Evolutionary conservation across 1,139 yeast species (phyloP).

Genomic region (Hyphopichia pseudoburtonii): DNA sequence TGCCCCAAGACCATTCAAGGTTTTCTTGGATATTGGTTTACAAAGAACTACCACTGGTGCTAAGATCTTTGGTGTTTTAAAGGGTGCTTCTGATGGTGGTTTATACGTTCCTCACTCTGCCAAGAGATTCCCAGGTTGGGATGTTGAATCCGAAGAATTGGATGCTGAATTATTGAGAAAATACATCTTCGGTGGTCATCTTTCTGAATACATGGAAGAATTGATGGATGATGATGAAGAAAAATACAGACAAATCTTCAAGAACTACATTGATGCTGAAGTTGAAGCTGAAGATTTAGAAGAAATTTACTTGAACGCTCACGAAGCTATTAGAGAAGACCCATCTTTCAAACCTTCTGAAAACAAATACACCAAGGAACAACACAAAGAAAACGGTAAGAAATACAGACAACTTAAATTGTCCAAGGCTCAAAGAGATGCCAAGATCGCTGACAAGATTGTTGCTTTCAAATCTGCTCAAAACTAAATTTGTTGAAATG

Average conservation of each 20-base stretch:
- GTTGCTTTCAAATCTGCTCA: conserved; percentile 68
- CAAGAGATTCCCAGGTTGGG: conserved; percentile 99
- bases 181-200: conserved; percentile 99
- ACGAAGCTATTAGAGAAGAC: conserved; percentile 93
- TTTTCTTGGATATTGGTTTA: conserved; percentile 98
- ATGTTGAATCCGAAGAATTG: conserved; percentile 96
- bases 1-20: conserved; percentile 99
- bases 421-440: conserved; percentile 89
- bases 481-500: conserved; percentile 32
- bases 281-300: conserved; percentile 96
- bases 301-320: conserved; percentile 94
- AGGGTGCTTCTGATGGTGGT: conserved; percentile 99
- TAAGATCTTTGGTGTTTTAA: conserved; percentile 97
- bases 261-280: conserved; percentile 95
- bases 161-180: conserved; percentile 97
- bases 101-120: conserved; percentile 98
- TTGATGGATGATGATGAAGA: conserved; percentile 99
- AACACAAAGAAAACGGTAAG: conserved; percentile 95
- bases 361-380: conserved; percentile 95
- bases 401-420: conserved; percentile 88
- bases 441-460: conserved; percentile 87
- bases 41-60: conserved; percentile 99
- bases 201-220: conserved; percentile 99
- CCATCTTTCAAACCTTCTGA: conserved; percentile 89
- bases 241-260: conserved; percentile 95